phyloP scores from a whole-genome alignment of 306 rosid genomes.

The Acacia melanoxylon region DNA sequence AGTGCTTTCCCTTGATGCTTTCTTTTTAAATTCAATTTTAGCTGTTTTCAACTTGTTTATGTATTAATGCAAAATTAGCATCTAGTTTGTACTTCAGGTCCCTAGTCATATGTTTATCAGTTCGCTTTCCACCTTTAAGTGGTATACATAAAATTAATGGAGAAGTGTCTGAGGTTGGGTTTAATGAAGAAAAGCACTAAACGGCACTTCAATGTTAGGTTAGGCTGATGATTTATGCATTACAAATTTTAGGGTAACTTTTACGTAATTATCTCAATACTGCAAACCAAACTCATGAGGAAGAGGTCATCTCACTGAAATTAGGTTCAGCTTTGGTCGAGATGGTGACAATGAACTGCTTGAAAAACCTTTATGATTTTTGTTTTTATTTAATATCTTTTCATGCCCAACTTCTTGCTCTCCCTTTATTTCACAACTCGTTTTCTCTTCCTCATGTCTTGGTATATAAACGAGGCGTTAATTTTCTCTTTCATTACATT shows the following conservation, averaged over 20 bases:
- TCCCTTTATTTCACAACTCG: neutral
- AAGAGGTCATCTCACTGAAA: neutral
- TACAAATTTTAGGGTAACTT: neutral
- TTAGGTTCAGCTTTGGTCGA: neutral
- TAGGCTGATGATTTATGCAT: neutral
- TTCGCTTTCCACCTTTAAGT: neutral
- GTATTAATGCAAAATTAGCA: neutral
- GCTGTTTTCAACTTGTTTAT: neutral
- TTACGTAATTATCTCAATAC: neutral
- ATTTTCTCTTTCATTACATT: neutral
- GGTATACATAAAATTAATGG: neutral
- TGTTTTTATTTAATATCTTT: neutral
- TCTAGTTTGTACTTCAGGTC: neutral
- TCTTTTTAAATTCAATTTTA: no score
- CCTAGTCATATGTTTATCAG: neutral
- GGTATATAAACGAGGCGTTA: neutral
- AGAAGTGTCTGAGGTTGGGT: neutral
- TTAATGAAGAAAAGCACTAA: neutral
- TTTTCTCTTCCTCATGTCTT: neutral
- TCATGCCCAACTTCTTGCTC: neutral
- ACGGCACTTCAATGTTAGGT: neutral
- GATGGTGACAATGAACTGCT: neutral
- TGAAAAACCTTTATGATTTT: neutral
- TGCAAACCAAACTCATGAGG: neutral
- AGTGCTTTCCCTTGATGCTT: neutral